Base-by-base conservation (phyloP, 2,329 filamentous ascomycete species). In the Monosporascus sp. region DNA sequence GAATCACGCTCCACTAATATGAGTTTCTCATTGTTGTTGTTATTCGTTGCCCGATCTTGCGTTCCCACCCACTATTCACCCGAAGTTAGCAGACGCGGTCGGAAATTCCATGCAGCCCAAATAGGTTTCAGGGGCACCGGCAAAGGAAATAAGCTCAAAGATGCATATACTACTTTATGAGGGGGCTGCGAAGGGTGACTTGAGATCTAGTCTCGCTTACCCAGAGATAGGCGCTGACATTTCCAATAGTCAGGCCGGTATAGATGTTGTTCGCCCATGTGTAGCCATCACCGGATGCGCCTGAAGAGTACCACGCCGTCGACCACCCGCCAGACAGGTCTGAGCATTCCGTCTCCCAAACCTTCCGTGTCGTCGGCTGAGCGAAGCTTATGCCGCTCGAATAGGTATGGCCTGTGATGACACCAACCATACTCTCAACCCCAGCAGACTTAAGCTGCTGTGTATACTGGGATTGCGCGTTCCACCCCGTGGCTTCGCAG, bases 271-370 rank as follows among this genome's bases (percentile, higher is more conserved):
- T 72, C 3, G 75, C 75, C 75, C 75, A 78, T 3, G 72, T 74
- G 58, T 77, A 68, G 6, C 75, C 77, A 52, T 80, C 76, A 25
- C 71, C 70, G 2, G 61, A 54, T 3, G 67, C 70, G 35, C 75
- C 74, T 49, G 64, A 71, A 2, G 57, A 58, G 58, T 77, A 75
- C 71, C 72, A 79, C 4, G 67, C 65, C 6, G 71, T 67, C 0
- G 65, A 70, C 65, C 70, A 75, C 2, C 61, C 62, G 20, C 67
- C 67, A 14, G 73, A 68, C 11, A 76, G 67, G 55, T 77, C 74
- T 0, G 70, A 70, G 45, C 70, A 73, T 56, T 80, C 77, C 2
- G 77, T 79, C 62, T 76, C 66, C 77, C 77, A 79, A 37, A 71
- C 70, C 14, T 66, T 66, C 15, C 65, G 63, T 6, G 52, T 64